Evolutionary conservation across 106 monocot species (phyloP).

Genomic region (Platanthera guangdongensis): DNA sequence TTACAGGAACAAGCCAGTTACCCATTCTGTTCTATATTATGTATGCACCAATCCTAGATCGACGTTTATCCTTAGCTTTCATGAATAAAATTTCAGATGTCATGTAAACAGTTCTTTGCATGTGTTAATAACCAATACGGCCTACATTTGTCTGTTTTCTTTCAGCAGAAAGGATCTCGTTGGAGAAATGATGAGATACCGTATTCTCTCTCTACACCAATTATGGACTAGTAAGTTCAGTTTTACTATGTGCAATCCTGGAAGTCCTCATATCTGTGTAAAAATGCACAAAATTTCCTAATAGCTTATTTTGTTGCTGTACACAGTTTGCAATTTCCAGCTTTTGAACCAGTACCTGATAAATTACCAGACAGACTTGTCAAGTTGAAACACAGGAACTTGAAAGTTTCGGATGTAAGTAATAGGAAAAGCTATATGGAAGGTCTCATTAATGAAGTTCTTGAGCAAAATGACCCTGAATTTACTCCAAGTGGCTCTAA

Average conservation of each 20-base stretch:
- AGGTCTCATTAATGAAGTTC: slow-evolving; percentile 39
- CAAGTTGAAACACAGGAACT: slow-evolving; percentile 50
- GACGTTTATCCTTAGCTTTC: neutral
- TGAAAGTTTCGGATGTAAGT: slow-evolving; percentile 16
- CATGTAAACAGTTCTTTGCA: neutral
- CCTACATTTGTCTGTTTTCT: slow-evolving; percentile 11
- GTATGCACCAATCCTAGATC: neutral
- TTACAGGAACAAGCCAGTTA: neutral
- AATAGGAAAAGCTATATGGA: slow-evolving; percentile 36
- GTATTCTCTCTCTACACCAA: slow-evolving; percentile 35
- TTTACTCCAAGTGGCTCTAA: slow-evolving; percentile 19
- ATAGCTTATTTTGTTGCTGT: neutral
- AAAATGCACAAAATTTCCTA: neutral
- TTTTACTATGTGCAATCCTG: neutral
- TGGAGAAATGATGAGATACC: slow-evolving; percentile 59
- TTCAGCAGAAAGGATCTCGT: slow-evolving; percentile 52
- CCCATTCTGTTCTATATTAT: neutral
- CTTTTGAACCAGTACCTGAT: slow-evolving; percentile 31
- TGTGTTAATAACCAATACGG: neutral
- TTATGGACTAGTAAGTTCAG: slow-evolving; percentile 35
- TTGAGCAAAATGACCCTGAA: slow-evolving; percentile 30
- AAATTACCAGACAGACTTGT: slow-evolving; percentile 34
- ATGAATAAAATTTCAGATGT: neutral
- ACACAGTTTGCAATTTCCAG: slow-evolving; percentile 26
- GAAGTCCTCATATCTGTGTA: neutral